These are phyloP conservation scores for Xylaria digitata DNA, from an alignment of 2,329 filamentous ascomycete genomes.

Conservation along the genomic window DNA sequence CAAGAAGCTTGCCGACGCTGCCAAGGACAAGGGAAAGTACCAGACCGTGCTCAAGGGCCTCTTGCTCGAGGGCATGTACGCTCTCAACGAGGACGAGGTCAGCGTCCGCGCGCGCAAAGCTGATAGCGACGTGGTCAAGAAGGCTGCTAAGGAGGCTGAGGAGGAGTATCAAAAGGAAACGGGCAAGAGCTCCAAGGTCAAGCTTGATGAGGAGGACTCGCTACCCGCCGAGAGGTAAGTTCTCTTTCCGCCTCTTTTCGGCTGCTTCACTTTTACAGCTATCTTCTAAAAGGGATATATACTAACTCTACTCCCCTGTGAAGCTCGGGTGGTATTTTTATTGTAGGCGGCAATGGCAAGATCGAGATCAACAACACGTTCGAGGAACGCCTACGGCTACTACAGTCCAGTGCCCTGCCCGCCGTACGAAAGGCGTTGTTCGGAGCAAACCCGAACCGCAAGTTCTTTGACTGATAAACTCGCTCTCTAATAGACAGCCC, in stretches of 20 bases:
- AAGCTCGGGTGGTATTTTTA: slow-evolving; percentile 84
- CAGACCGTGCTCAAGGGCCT: slow-evolving; percentile 80
- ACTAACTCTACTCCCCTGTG: slow-evolving; percentile 37
- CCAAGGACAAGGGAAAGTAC: slow-evolving; percentile 80
- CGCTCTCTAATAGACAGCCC: not conserved
- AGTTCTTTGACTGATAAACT: slow-evolving; percentile 82
- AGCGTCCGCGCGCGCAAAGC: slow-evolving; percentile 80
- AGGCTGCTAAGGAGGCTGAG: slow-evolving; percentile 79
- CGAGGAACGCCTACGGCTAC: slow-evolving; percentile 86
- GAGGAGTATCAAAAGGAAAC: slow-evolving; percentile 86
- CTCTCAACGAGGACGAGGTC: slow-evolving; percentile 83
- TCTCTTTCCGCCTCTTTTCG: not conserved
- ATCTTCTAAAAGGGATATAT: not conserved
- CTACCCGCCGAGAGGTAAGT: slow-evolving; percentile 87
- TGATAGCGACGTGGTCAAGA: slow-evolving; percentile 80
- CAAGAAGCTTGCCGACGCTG: slow-evolving; percentile 74
- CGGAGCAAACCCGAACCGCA: slow-evolving; percentile 93
- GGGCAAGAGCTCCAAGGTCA: slow-evolving; percentile 75
- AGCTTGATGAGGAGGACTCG: slow-evolving; percentile 81
- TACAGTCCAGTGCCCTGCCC: slow-evolving; percentile 87
- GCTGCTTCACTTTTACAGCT: not conserved
- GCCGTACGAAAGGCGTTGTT: slow-evolving; percentile 88
- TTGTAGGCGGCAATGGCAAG: slow-evolving; percentile 87
- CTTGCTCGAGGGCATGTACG: slow-evolving; percentile 90
- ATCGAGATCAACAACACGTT: slow-evolving; percentile 99